These are phyloP conservation scores for Trypanosoma avium DNA, from an alignment of 208 protist genomes.

Conservation along the genomic window DNA sequence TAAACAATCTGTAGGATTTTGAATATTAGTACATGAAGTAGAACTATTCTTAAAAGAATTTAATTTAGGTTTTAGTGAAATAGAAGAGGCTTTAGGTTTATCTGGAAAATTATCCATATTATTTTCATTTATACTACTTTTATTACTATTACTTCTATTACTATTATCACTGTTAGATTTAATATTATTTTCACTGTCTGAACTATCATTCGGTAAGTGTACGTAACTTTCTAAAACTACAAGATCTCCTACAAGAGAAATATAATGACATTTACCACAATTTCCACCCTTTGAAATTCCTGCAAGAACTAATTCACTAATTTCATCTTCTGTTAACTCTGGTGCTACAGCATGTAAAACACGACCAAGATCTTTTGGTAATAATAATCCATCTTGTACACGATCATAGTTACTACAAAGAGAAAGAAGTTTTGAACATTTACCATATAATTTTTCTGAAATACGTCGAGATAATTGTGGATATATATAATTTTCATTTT, in stretches of 20 bases:
- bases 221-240: conserved; percentile 26
- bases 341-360: conserved; percentile 24
- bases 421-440: conserved; percentile 25
- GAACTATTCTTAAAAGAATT: too few species aligned
- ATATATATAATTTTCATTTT: not conserved
- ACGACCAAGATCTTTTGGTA: conserved; percentile 18
- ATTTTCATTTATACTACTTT: not conserved
- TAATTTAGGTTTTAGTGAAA: not conserved
- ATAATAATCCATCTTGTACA: conserved; percentile 20
- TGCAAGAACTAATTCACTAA: conserved; percentile 19
- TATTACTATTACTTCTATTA: not conserved
- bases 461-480: not conserved
- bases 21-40: not conserved
- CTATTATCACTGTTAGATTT: not conserved
- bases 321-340: conserved; percentile 24
- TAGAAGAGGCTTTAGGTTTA: not conserved
- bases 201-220: not conserved
- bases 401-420: conserved; percentile 31
- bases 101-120: not conserved
- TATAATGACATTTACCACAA: conserved; percentile 13
- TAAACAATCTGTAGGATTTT: not conserved
- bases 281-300: not conserved
- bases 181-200: not conserved
- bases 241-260: conserved; percentile 26
- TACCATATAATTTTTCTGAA: conserved; percentile 25